Evolutionary conservation across 1,284 basidiomycete genomes (phyloP), one percentile per base, ranked within the genome.

Genomic region (Cutaneotrichosporon cavernicola): DNA sequence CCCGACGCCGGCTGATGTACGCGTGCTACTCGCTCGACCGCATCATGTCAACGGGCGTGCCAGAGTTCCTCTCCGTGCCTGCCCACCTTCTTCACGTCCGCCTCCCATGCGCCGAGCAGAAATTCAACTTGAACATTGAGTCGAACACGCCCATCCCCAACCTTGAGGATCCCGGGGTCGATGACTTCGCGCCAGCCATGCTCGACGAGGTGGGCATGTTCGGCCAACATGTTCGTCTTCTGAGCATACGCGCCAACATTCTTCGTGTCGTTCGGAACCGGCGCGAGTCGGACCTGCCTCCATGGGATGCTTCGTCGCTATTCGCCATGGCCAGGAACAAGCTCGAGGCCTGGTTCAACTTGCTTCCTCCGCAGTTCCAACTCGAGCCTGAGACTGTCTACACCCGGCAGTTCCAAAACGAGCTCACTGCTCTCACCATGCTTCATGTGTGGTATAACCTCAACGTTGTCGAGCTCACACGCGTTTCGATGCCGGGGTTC

Each of bases 361-460:
- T 64, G 5, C 59, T 70, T 16, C 53, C 68, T 0, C 60, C 64
- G 0, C 65, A 67, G 56, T 65, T 70, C 30, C 60, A 64, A 16
- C 63, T 70, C 26, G 61, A 58, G 7, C 60, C 65, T 6, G 68
- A 69, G 30, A 70, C 63, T 0, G 60, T 70, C n/a, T 67, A 62
- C 49, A 61, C 69, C 11, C 63, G 68, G 31, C 64, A 69, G 21
- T 55, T 51, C 16, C 67, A 67, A 55, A 65, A 69, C 49, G 61
- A 69, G 53, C 63, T 70, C 46, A 62, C 68, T 11, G 56, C 65
- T 1, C 62, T 70, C 8, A 55, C 64, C 10, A 70, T 70, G 69
- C 60, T 70, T 4, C 68, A 70, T 22, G 40, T 70, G 11, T 70
- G 69, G 69, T 70, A 70, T 53, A 58, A 70, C 58, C 38, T 43